Evolutionary conservation across 2,329 filamentous ascomycete species (phyloP), one percentile per base, ranked within the genome.

Genomic region (Aspergillus sp.): DNA sequence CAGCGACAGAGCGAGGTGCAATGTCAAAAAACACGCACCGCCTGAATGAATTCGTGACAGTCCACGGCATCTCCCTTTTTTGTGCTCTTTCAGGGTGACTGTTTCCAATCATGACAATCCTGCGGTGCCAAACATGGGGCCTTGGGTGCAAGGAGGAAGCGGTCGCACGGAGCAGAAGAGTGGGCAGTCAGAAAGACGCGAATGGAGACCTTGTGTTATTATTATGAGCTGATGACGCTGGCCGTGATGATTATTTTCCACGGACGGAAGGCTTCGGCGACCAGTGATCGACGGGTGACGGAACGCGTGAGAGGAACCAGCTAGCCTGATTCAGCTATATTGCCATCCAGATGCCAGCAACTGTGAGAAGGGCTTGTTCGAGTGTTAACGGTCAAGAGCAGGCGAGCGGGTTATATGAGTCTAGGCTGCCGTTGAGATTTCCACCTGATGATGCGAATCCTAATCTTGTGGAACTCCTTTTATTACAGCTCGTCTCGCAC

Each of bases 31-130:
- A 53, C 9, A 62, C 68, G 31, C 77, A 81, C 80, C 80, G 78
- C 75, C 81, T 82, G 68, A 81, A 81, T 67, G 79, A 81, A 73
- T 82, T 82, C 67, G 80, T 81, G 69, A 82, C 79, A 68, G 80
- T 81, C 74, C 80, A 82, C 68, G 80, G 80, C 78, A 78, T 80
- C 71, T 78, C 77, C 74, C 71, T 73, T 64, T 66, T 56, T 66
- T 61, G 55, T 54, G 41, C 34, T 50, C 48, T 41, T 41, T 6
- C 9, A 47, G 54, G 17, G 54, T 46, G 59, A 45, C 23, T 58
- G 54, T 56, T 67, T 63, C 59, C 63, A 46, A 60, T 57, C 65
- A 66, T 62, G 54, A 57, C 53, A 54, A 57, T 57, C 62, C 57
- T 56, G 60, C 54, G 54, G 61, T 60, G 62, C 41, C 43, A 59